phyloP scores from a whole-genome alignment of 2,329 filamentous ascomycete genomes.

The Aspergillus versicolor region DNA sequence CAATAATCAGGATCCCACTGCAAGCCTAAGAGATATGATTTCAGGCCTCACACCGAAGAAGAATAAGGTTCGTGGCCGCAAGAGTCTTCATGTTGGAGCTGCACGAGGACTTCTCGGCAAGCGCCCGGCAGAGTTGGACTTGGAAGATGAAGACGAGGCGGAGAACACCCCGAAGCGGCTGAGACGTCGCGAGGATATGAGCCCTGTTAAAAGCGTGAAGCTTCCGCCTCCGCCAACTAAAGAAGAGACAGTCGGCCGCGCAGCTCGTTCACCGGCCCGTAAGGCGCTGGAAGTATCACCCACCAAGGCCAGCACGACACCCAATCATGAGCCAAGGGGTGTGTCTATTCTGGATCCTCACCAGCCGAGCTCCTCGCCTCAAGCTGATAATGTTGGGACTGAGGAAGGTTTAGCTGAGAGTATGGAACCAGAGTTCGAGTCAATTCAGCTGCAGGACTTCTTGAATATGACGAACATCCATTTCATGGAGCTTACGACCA shows the following conservation, averaged over 20 bases:
- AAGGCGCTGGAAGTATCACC: slow-evolving; percentile 35
- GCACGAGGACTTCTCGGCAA: slow-evolving; percentile 73
- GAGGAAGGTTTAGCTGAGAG: slow-evolving; percentile 48
- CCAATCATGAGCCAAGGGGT: slow-evolving; percentile 43
- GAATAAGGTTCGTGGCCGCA: slow-evolving; percentile 64
- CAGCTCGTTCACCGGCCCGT: slow-evolving; percentile 50
- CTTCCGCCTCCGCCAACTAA: slow-evolving; percentile 69
- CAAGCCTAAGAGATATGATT: slow-evolving; percentile 74
- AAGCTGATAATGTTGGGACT: slow-evolving; percentile 26
- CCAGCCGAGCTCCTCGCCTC: slow-evolving; percentile 32
- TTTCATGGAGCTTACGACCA: slow-evolving; percentile 98
- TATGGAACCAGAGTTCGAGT: slow-evolving; percentile 50
- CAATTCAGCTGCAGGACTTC: slow-evolving; percentile 86
- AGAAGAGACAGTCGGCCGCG: slow-evolving; percentile 63
- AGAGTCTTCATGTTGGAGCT: slow-evolving; percentile 74
- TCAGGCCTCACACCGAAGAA: slow-evolving; percentile 75
- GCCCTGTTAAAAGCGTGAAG: slow-evolving; percentile 73
- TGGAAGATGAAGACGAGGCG: slow-evolving; percentile 58
- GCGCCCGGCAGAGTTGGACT: slow-evolving; percentile 68
- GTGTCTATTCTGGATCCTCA: slow-evolving; percentile 40
- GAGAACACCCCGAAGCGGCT: slow-evolving; percentile 63
- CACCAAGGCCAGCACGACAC: slow-evolving; percentile 50
- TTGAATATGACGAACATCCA: slow-evolving; percentile 93
- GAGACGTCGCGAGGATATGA: slow-evolving; percentile 65
- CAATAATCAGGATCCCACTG: slow-evolving; percentile 60